phyloP scores from a whole-genome alignment of 768 basidiomycete genomes.

The Antrodiella citrinella region DNA sequence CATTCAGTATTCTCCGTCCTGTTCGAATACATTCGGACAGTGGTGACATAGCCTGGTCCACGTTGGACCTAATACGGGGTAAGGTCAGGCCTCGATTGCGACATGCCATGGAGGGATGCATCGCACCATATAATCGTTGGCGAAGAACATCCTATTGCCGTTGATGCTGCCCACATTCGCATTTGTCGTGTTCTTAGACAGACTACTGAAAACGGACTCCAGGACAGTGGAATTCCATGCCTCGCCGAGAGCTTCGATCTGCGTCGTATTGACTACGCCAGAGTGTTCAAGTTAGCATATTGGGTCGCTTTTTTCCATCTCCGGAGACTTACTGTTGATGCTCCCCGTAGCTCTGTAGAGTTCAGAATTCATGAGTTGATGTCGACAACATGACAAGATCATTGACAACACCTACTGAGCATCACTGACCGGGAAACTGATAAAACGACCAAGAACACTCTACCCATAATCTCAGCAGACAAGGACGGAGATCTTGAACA shows the following conservation, averaged over 20 bases:
- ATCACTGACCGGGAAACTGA: slow-evolving; percentile 53
- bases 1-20: slow-evolving; percentile 59
- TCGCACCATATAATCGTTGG: slow-evolving; percentile 61
- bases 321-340: slow-evolving; percentile 28
- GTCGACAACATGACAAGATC: neutral
- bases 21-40: slow-evolving; percentile 54
- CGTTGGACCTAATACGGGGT: slow-evolving; percentile 44
- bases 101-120: neutral
- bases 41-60: slow-evolving; percentile 48
- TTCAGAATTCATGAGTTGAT: slow-evolving; percentile 1
- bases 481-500: too few species aligned
- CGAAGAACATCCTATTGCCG: slow-evolving; percentile 60
- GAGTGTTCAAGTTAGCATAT: neutral
- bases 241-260: slow-evolving; percentile 40
- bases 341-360: slow-evolving; percentile 42
- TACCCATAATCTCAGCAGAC: too few species aligned
- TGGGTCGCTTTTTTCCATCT: neutral
- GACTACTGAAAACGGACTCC: slow-evolving; percentile 28
- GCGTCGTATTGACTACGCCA: slow-evolving; percentile 36
- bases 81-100: neutral
- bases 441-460: slow-evolving; percentile 59
- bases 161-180: slow-evolving; percentile 47
- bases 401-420: slow-evolving; percentile 27
- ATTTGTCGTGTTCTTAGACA: slow-evolving; percentile 28
- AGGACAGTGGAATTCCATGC: slow-evolving; percentile 42